Conservation (phyloP, 1,284 basidiomycete species). For the Calocybe gambosa region DNA sequence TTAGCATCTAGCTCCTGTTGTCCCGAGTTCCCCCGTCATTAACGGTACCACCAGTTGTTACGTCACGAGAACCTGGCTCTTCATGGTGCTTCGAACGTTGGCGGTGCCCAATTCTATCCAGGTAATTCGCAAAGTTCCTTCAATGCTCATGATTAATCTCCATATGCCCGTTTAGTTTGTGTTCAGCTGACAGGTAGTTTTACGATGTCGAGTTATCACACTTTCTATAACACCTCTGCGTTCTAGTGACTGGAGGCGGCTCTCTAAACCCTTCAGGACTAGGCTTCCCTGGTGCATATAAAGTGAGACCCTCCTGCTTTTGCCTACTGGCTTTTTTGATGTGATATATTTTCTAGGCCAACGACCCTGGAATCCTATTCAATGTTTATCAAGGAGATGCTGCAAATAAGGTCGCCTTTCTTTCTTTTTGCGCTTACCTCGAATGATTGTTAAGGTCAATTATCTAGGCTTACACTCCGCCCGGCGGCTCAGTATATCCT, state of each 20-base stretch:
- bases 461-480: slow-evolving; percentile 26
- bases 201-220: not conserved
- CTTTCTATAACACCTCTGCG: not conserved
- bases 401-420: slow-evolving; percentile 23
- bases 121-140: slow-evolving; percentile 13
- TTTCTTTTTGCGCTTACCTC: not conserved
- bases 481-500: slow-evolving; percentile 28
- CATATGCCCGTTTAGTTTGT: slow-evolving; percentile 23
- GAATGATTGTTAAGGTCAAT: not conserved
- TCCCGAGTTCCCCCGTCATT: not conserved
- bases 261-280: slow-evolving; percentile 28
- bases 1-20: slow-evolving; percentile 13
- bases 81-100: slow-evolving; percentile 25
- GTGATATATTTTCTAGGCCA: slow-evolving; percentile 16
- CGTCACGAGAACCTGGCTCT: slow-evolving; percentile 32
- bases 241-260: slow-evolving; percentile 28
- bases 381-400: slow-evolving; percentile 31
- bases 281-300: slow-evolving; percentile 31
- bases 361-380: slow-evolving; percentile 30
- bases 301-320: slow-evolving; percentile 12
- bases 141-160: too few species aligned
- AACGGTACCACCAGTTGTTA: slow-evolving; percentile 21
- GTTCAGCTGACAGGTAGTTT: slow-evolving; percentile 23
- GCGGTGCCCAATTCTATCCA: slow-evolving; percentile 33
- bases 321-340: not conserved